Evolutionary conservation across 1,284 basidiomycete genomes (phyloP), one percentile per base, ranked within the genome.

Genomic region (Pseudozyma tsukubaensis): DNA sequence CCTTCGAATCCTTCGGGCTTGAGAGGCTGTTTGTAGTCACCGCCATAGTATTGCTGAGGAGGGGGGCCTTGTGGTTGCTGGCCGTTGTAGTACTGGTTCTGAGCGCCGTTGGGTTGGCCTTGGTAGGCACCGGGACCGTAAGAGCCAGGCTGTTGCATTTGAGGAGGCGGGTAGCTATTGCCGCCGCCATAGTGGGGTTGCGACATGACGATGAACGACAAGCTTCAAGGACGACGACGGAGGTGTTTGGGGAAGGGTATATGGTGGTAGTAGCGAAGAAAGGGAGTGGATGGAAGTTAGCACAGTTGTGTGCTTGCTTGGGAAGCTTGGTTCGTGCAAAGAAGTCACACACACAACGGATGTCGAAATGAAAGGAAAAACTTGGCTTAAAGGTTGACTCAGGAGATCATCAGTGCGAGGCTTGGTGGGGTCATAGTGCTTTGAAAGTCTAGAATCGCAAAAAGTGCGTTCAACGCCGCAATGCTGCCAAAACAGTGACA

Each of bases 1-100:
- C 79, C 80, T 48, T 82, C 49, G 56, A 71, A 80, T 40, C 72
- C 78, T 19, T 79, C 61, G 16, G 78, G 77, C 34, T 77, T 78
- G 59, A 81, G 73, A 4, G 72, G 59, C 51, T 67, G 65, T 53
- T 76, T 77, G 56, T 59, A 44, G 51, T 78, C 78, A 13, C 45
- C 60, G 43, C 72, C 71, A 32, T 74, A 60, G 66, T 74, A 74
- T 29, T 70, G 62, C 18, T 74, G 62, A n/a, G 50, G 60, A 47
- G 56, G 54, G 21, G 48, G 47, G 16, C 50, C 50, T 4, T 39
- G 44, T 24, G 44, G 44, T 24, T 63, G 64, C 43, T 72, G 70
- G 11, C 61, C 75, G 18, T 72, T 72, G 44, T 77, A 69, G 61
- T 76, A 79, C 53, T 67, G 58, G 18, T 79, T 57, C 50, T 80